Evolutionary conservation across 2,329 filamentous ascomycete species (phyloP), one percentile per base, ranked within the genome.

Genomic region (Teratosphaeria zuluensis): DNA sequence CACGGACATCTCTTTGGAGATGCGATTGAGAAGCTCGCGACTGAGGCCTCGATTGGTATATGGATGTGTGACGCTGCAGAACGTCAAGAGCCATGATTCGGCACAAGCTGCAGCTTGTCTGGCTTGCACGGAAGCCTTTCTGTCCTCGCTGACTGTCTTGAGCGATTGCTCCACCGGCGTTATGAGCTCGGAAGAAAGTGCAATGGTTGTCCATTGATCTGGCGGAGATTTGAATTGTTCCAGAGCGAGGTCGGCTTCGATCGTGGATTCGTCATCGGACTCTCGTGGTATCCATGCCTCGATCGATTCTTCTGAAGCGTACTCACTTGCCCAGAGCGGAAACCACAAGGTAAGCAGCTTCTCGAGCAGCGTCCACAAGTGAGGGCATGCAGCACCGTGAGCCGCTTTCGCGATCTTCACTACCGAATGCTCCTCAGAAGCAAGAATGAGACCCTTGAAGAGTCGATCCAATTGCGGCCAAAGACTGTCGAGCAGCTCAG

Each of bases 41-140:
- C 5, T 21, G n/a, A 19, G 16, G 8, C 19, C 42, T 48, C 42
- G 42, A 19, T 21, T 19, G 6, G 42, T 4, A n/a, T 19, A 48
- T 19, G 16, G 9, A 11, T 21, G 6, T 8, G 42, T 75, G 48
- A 74, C 66, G 48, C 78, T 68, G 53, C 42, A 48, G n/a, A 48
- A 21, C n/a, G 42, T 21, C 2, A 48, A 8, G 16, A 48, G 19
- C 42, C 42, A 48, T 16, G 42, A 48, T 11, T 48, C 42, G 4
- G 56, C 51, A n/a, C 32, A 24, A 46, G 30, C 19, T 6, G 42
- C 42, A 48, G 42, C 42, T 21, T 48, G 6, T 48, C 42, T 48
- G 42, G 42, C 16, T 21, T 21, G 42, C 42, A 48, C n/a, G 4
- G 42, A 48, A 21, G 42, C 42, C 16, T 21, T n/a, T n/a, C 19